A percentile compares a stretch with the other conserved stretches of the same genome.
Evolutionary conservation across 2,329 filamentous ascomycete genomes (phyloP).

Genomic region (Diaporthe citrichinensis): DNA sequence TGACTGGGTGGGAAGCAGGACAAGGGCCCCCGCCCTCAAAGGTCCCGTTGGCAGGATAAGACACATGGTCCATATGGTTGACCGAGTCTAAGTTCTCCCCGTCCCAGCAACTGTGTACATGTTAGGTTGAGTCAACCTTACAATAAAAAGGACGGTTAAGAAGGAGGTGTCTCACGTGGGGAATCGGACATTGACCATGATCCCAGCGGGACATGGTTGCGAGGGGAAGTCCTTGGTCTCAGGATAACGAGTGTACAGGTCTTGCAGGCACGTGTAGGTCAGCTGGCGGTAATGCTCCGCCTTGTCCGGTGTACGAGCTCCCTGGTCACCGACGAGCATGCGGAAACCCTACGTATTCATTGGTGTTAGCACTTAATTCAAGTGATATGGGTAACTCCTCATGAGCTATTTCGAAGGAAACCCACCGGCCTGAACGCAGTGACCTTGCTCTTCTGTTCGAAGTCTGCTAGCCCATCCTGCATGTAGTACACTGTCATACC

Average conservation of each 20-base stretch:
- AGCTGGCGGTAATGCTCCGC: conserved; percentile 52
- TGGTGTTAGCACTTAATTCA: background rate
- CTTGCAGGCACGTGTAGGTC: conserved; percentile 58
- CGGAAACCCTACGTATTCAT: conserved; percentile 53
- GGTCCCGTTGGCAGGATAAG: conserved; percentile 45
- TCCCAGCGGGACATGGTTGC: conserved; percentile 55
- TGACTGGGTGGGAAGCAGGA: conserved; percentile 49
- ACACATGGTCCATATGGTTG: conserved; percentile 50
- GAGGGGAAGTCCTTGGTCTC: conserved; percentile 58
- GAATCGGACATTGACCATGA: conserved; percentile 61
- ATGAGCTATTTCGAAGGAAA: background rate
- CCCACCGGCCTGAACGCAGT: conserved; percentile 54
- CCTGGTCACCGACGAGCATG: conserved; percentile 54
- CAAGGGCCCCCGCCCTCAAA: conserved; percentile 44
- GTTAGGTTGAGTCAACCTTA: background rate
- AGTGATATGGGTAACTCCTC: no score
- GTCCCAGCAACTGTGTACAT: conserved; percentile 46
- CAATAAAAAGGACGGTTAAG: background rate
- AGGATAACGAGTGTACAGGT: conserved; percentile 55
- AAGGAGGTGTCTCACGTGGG: conserved; percentile 42
- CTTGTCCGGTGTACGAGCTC: conserved; percentile 43
- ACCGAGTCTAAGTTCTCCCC: conserved; percentile 49
- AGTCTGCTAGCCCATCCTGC: conserved; percentile 55
- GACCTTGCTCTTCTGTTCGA: conserved; percentile 55
- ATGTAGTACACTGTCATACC: conserved; percentile 60